phyloP scores from a whole-genome alignment of 345 rosid genomes.

The Eucalyptus polyanthemos region DNA sequence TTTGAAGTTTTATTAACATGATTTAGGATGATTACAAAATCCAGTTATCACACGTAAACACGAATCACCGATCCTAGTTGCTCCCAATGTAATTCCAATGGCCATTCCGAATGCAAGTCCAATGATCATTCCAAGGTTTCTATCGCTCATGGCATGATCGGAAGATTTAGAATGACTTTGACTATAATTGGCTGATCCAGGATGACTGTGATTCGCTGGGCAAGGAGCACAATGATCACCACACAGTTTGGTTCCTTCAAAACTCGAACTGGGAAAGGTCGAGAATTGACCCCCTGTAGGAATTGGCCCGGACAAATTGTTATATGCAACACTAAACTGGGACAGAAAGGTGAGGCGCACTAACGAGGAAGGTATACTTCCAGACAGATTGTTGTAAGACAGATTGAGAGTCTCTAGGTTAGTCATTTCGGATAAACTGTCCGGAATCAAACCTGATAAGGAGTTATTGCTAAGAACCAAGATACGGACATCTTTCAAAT shows the following conservation, averaged over 20 bases:
- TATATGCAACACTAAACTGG: neutral
- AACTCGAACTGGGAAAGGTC: neutral
- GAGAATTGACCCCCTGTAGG: neutral
- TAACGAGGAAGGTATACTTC: neutral
- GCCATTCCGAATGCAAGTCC: neutral
- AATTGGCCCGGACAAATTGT: neutral
- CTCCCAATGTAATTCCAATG: neutral
- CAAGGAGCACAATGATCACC: conserved; percentile 45
- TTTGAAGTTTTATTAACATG: too few relatives aligned
- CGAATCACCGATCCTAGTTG: neutral
- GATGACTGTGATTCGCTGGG: neutral
- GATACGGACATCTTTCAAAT: neutral
- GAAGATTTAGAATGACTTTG: neutral
- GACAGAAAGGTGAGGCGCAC: neutral
- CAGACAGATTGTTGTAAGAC: neutral
- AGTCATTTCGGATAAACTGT: neutral
- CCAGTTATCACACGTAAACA: neutral
- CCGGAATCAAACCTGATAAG: neutral
- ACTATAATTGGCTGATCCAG: neutral
- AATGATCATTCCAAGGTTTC: neutral
- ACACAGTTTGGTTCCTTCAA: conserved; percentile 21
- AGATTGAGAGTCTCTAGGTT: neutral
- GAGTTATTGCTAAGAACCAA: neutral
- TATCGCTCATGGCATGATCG: neutral
- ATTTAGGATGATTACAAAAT: neutral